These are phyloP conservation scores for Delonix regia DNA, from an alignment of 306 rosid species.

Conservation along the genomic window DNA sequence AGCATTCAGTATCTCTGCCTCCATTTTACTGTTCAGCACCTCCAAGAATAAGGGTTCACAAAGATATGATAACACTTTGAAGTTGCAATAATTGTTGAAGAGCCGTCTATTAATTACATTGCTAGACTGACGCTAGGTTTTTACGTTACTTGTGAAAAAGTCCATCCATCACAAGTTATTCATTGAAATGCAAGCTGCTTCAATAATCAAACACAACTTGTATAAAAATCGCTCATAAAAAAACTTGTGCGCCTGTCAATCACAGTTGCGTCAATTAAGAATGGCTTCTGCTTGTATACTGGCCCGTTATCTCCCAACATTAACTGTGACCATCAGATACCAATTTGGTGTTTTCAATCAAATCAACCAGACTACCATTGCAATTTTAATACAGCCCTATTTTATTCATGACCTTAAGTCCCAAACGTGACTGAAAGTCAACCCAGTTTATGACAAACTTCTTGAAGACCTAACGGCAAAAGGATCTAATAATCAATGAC, in stretches of 20 bases:
- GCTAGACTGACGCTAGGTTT: slow-evolving; percentile 26
- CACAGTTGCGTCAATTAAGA: slow-evolving; percentile 29
- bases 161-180: slow-evolving; percentile 27
- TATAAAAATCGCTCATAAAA: slow-evolving; percentile 13
- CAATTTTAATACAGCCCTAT: slow-evolving; percentile 21
- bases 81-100: slow-evolving; percentile 38
- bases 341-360: slow-evolving; percentile 40
- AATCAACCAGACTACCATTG: slow-evolving; percentile 42
- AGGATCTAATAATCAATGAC: slow-evolving; percentile 7
- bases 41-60: slow-evolving; percentile 33
- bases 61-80: slow-evolving; percentile 36
- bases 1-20: slow-evolving; percentile 40
- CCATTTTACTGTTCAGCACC: slow-evolving; percentile 56
- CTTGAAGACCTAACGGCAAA: not conserved
- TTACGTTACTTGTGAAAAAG: slow-evolving; percentile 21
- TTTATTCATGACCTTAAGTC: slow-evolving; percentile 25
- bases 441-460: slow-evolving; percentile 35
- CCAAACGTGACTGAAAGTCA: slow-evolving; percentile 32
- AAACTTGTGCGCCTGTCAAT: slow-evolving; percentile 37
- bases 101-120: slow-evolving; percentile 12
- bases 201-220: slow-evolving; percentile 26
- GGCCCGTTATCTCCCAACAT: slow-evolving; percentile 22
- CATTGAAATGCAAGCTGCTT: slow-evolving; percentile 23
- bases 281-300: slow-evolving; percentile 29
- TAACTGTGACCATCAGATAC: slow-evolving; percentile 43